Conservation (phyloP, 2,329 filamentous ascomycete genomes). For the Phaeosphaeriaceae sp. region DNA sequence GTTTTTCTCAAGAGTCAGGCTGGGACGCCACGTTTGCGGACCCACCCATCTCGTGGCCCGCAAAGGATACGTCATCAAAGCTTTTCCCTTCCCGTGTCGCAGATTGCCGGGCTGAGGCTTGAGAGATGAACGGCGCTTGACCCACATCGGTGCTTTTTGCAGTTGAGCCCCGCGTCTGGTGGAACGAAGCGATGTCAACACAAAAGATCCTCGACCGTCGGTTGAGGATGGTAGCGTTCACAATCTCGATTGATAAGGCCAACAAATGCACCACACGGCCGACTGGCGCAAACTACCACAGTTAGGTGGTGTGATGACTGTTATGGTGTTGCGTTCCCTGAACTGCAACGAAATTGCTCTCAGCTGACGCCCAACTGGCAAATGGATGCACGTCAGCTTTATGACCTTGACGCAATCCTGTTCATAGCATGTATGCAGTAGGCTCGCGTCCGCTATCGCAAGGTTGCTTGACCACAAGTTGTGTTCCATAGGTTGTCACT, state of each 20-base stretch:
- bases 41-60: slow-evolving; percentile 47
- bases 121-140: slow-evolving; percentile 17
- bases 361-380: background rate
- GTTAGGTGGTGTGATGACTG: slow-evolving; percentile 20
- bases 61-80: slow-evolving; percentile 44
- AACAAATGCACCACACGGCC: slow-evolving; percentile 18
- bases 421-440: slow-evolving; percentile 16
- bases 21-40: slow-evolving; percentile 44
- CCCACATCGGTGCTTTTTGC: slow-evolving; percentile 8
- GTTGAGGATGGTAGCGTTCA: slow-evolving; percentile 33
- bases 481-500: background rate
- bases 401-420: background rate
- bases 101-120: slow-evolving; percentile 42
- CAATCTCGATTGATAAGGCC: slow-evolving; percentile 34
- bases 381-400: slow-evolving; percentile 24
- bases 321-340: slow-evolving; percentile 14
- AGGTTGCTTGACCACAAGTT: background rate
- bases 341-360: slow-evolving; percentile 2
- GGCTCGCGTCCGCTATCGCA: background rate
- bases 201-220: slow-evolving; percentile 25
- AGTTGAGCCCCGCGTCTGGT: slow-evolving; percentile 16
- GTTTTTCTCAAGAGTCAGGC: slow-evolving; percentile 27
- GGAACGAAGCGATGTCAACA: slow-evolving; percentile 10
- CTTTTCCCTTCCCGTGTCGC: slow-evolving; percentile 38
- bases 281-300: slow-evolving; percentile 14